These are phyloP conservation scores for Entrophospora sp. DNA, from an alignment of 192 early-diverging fungal genomes.

Conservation along the genomic window DNA sequence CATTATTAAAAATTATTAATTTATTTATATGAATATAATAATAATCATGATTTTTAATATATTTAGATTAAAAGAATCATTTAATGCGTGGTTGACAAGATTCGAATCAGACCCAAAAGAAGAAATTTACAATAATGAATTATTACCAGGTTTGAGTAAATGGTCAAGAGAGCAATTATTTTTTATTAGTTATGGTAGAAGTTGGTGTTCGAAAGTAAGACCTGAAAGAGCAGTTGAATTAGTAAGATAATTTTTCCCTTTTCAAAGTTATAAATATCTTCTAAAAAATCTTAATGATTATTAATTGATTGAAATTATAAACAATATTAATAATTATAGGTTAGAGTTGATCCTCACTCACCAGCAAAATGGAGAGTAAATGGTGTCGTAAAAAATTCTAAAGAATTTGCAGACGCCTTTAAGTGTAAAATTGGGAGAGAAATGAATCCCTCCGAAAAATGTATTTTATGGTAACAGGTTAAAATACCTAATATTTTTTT, in stretches of 20 bases:
- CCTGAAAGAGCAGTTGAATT: conserved; percentile 35
- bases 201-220: conserved; percentile 51
- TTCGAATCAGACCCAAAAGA: conserved; percentile 18
- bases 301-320: background rate
- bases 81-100: conserved; percentile 25
- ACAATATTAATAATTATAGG: conserved; percentile 9
- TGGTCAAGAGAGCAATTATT: conserved; percentile 54
- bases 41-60: no score
- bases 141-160: conserved; percentile 39
- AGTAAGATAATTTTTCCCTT: conserved; percentile 23
- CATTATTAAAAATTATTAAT: conserved; percentile 21
- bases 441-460: conserved; percentile 66
- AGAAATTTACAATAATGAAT: background rate
- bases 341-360: conserved; percentile 59
- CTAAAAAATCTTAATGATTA: no score
- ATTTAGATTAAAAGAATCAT: conserved; percentile 32
- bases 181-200: conserved; percentile 57
- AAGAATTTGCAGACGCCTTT: conserved; percentile 60
- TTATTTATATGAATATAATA: background rate
- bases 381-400: conserved; percentile 56
- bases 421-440: conserved; percentile 45
- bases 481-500: background rate
- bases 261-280: background rate
- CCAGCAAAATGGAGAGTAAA: conserved; percentile 60
- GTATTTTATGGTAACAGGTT: conserved; percentile 19